Conservation (phyloP, 129 eudicot genomes). For the Helichrysum umbraculigerum region DNA sequence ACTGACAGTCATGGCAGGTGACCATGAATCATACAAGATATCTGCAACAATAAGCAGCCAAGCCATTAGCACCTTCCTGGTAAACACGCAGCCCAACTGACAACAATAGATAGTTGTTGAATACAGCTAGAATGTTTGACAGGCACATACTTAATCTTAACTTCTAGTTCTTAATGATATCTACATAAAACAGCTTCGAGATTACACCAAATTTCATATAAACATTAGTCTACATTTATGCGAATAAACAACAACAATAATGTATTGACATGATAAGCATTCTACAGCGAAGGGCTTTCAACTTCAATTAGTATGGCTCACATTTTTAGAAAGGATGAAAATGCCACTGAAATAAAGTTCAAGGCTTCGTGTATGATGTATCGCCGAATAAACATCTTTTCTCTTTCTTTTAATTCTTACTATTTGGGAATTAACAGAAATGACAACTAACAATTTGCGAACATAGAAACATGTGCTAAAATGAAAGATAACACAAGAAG, state of each 20-base stretch:
- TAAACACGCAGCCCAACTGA: not conserved
- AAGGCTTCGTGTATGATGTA: not conserved
- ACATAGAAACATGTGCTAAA: not conserved
- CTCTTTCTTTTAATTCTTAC: not conserved
- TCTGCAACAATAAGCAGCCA: slow-evolving; percentile 42
- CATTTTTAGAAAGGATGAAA: not conserved
- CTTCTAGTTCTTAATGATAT: not conserved
- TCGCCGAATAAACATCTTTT: not conserved
- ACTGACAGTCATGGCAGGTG: slow-evolving; percentile 88
- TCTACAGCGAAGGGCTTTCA: not conserved
- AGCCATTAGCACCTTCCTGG: not conserved
- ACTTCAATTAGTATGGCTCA: not conserved
- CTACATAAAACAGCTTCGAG: not conserved
- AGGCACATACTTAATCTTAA: not conserved
- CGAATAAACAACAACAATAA: not conserved
- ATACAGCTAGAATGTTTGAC: not conserved
- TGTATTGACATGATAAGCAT: not conserved
- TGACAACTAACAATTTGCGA: not conserved
- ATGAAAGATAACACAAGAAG: not conserved
- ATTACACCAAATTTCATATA: not conserved
- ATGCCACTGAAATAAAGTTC: not conserved
- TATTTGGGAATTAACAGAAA: not conserved
- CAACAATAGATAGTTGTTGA: not conserved
- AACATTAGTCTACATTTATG: not conserved
- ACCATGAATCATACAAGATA: slow-evolving; percentile 86